Evolutionary conservation across 2,329 filamentous ascomycete species (phyloP).

Genomic region (Aspergillus tamarii): DNA sequence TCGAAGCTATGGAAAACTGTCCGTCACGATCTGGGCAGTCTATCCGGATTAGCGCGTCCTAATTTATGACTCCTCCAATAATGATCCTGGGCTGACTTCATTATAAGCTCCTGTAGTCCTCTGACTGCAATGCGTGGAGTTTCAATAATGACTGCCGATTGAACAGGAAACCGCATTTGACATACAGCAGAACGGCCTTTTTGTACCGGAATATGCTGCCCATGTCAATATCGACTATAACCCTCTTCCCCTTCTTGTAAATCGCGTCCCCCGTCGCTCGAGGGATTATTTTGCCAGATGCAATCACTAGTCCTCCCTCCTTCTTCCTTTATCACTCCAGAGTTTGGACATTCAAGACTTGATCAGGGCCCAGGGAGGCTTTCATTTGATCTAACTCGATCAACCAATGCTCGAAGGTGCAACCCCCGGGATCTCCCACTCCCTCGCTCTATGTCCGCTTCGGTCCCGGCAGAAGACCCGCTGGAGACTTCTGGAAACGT

Average conservation of each 20-base stretch:
- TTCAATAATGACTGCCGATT: slow-evolving; percentile 32
- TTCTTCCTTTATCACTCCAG: slow-evolving; percentile 39
- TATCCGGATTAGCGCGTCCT: slow-evolving; percentile 39
- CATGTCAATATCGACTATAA: slow-evolving; percentile 23
- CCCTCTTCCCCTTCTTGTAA: slow-evolving; percentile 31
- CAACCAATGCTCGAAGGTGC: slow-evolving; percentile 42
- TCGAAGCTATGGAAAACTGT: slow-evolving; percentile 41
- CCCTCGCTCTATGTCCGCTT: slow-evolving; percentile 49
- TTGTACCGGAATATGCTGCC: slow-evolving; percentile 34
- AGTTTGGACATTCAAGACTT: slow-evolving; percentile 41
- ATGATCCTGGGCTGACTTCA: slow-evolving; percentile 30
- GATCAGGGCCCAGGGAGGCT: slow-evolving; percentile 39
- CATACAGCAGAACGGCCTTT: slow-evolving; percentile 16
- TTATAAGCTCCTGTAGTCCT: slow-evolving; percentile 40
- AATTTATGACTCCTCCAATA: slow-evolving; percentile 44
- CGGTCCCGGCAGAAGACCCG: slow-evolving; percentile 41
- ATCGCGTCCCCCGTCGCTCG: slow-evolving; percentile 15
- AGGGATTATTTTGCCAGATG: slow-evolving; percentile 34
- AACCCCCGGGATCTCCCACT: slow-evolving; percentile 44
- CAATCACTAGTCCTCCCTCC: slow-evolving; percentile 47
- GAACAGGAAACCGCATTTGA: slow-evolving; percentile 24
- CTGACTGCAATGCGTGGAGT: slow-evolving; percentile 18
- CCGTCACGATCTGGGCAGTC: slow-evolving; percentile 40
- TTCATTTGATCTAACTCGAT: slow-evolving; percentile 37
- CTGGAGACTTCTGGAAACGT: slow-evolving; percentile 40